Evolutionary conservation across 2,329 filamentous ascomycete species (phyloP).

Genomic region (Madurella fahalii): DNA sequence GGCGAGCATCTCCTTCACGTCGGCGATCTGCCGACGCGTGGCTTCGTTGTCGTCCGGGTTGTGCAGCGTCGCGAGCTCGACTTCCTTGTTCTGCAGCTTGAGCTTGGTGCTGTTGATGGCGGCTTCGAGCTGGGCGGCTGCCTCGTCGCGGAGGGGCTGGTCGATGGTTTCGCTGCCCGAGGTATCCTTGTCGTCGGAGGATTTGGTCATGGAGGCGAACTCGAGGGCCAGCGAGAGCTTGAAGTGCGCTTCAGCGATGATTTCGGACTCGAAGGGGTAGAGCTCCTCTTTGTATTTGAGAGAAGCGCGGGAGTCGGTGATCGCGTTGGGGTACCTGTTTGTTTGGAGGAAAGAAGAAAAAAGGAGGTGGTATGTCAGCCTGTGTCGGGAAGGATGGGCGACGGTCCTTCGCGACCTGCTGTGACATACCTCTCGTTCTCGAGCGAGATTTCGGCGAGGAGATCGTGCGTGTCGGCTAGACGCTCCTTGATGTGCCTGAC

Average conservation of each 20-base stretch:
- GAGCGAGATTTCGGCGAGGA: constrained; percentile 92
- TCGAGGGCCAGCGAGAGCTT: constrained; percentile 94
- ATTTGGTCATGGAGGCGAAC: constrained; percentile 75
- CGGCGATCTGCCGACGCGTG: constrained; percentile 58
- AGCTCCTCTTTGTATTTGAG: constrained; percentile 75
- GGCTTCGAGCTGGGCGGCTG: constrained; percentile 64
- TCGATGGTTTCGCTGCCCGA: constrained; percentile 52
- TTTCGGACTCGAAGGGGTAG: constrained; percentile 73
- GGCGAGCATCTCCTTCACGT: constrained; percentile 72
- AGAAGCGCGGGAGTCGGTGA: constrained; percentile 73
- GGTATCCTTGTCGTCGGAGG: constrained; percentile 45
- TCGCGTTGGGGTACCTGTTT: constrained; percentile 72
- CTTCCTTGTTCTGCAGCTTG: constrained; percentile 67
- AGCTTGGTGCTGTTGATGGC: constrained; percentile 69
- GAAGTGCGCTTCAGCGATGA: constrained; percentile 92
- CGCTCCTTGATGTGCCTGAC: constrained; percentile 70
- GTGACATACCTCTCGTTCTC: constrained; percentile 74
- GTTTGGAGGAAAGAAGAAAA: neutral
- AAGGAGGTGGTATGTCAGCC: constrained; percentile 17
- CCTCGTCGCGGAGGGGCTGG: constrained; percentile 66
- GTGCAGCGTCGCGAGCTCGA: constrained; percentile 58
- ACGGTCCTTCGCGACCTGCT: constrained; percentile 12
- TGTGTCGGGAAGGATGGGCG: constrained; percentile 7
- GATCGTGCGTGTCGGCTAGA: constrained; percentile 86
- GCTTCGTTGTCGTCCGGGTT: constrained; percentile 64